Conservation (phyloP, 2,329 filamentous ascomycete genomes). For the Colletotrichum magnum region DNA sequence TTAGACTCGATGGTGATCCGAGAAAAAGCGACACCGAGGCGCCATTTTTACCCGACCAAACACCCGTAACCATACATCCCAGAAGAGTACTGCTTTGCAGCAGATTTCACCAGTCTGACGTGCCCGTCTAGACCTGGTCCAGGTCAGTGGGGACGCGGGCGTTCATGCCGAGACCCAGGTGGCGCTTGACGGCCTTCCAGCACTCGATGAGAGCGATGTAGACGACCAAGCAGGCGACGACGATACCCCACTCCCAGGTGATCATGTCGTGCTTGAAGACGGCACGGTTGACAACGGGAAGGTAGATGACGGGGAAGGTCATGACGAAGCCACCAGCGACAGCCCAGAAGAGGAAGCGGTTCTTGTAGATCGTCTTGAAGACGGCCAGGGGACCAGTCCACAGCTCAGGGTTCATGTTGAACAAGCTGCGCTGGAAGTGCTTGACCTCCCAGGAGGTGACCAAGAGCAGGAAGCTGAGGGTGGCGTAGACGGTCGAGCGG, state of each 20-base stretch:
- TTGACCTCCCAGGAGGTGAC: slow-evolving; percentile 82
- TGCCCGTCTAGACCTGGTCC: slow-evolving; percentile 13
- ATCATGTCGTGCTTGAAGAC: slow-evolving; percentile 81
- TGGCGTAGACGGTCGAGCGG: slow-evolving; percentile 78
- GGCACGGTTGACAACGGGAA: slow-evolving; percentile 74
- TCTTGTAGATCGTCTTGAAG: slow-evolving; percentile 75
- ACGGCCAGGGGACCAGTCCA: slow-evolving; percentile 65
- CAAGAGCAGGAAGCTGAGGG: slow-evolving; percentile 76
- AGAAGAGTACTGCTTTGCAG: slow-evolving; percentile 4
- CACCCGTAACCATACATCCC: background rate
- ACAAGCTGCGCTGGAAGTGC: slow-evolving; percentile 78
- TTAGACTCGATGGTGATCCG: background rate
- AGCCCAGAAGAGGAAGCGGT: slow-evolving; percentile 77
- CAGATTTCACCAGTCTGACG: background rate
- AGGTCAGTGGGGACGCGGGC: slow-evolving; percentile 3
- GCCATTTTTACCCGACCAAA: background rate
- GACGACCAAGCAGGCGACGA: slow-evolving; percentile 68
- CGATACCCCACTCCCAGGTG: slow-evolving; percentile 80
- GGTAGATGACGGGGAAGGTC: slow-evolving; percentile 76
- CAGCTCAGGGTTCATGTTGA: slow-evolving; percentile 72
- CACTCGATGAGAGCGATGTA: slow-evolving; percentile 76
- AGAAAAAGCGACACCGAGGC: slow-evolving; percentile 1
- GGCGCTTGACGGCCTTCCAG: slow-evolving; percentile 79
- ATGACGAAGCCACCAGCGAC: slow-evolving; percentile 72
- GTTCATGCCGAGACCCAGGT: slow-evolving; percentile 52